Base-by-base conservation (phyloP, 2,329 filamentous ascomycete genomes). In the Chalara sp. region DNA sequence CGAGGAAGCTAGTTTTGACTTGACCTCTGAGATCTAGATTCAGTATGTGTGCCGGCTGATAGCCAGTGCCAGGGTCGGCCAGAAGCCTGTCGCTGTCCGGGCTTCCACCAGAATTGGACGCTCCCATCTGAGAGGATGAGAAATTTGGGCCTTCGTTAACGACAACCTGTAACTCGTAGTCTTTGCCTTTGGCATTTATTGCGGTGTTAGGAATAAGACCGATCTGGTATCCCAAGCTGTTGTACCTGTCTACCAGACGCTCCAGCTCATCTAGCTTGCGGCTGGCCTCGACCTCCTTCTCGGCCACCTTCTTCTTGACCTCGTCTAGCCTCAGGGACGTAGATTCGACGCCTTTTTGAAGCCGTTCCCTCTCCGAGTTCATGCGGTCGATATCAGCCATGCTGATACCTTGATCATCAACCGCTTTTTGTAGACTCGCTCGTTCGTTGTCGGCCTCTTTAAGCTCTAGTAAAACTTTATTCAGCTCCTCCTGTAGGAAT, bases 381-480 rank as follows among this genome's bases (percentile, higher is more conserved):
- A 99, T 96, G 68, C 93, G 89, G 76, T 99, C 93, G 65, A 99
- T 97, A 78, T 99, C 93, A 71, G 93, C 87, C 71, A 96, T 95
- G 63, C 90, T 95, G 66, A 99, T 91, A 2, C 93, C 93, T 65
- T 95, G 89, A 60, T 86, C 84, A 68, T 97, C 93, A 31, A 99
- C 90, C 32, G 87, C 84, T 53, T 86, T 83, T 67, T 97, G 92
- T 7, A 99, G 76, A 32, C 79, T 78, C 41, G 81, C 73, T 55
- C 89, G 83, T 67, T 99, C 93, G 12, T 87, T 83, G 57, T 97
- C 91, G 0, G 86, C 87, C 61, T 89, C 86, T 52, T 80, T 78
- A 33, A 95, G 73, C 61, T 96, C 90, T 6, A 77, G 72, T 49
- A 84, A 75, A 28, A 89, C 79, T 65, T 91, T 92, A 47, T 87